Evolutionary conservation across 208 protist genomes (phyloP).

Genomic region (Phytomonas francai): DNA sequence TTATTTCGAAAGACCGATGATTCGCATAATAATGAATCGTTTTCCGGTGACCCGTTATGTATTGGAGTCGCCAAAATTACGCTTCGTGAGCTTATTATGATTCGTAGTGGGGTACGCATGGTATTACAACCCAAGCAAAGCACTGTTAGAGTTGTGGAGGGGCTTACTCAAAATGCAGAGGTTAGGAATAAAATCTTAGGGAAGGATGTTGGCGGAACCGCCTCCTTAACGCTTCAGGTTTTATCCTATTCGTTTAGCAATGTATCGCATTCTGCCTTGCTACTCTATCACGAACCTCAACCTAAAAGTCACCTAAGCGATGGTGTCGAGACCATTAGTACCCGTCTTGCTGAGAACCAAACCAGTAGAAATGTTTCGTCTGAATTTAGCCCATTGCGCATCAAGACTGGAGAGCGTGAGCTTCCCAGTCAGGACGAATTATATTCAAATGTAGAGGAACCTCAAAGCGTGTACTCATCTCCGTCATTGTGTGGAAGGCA

Average conservation of each 20-base stretch:
- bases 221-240: constrained; percentile 62
- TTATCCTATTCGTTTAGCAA: constrained; percentile 51
- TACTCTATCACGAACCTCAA: constrained; percentile 14
- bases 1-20: background rate
- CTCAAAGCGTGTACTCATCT: background rate
- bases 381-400: background rate
- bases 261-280: constrained; percentile 29
- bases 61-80: constrained; percentile 78
- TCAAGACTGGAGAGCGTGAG: background rate
- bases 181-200: constrained; percentile 71
- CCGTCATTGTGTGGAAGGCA: background rate
- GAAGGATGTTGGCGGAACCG: constrained; percentile 59
- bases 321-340: background rate
- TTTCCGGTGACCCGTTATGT: constrained; percentile 48
- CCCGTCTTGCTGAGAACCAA: too few species aligned
- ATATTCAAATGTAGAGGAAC: background rate
- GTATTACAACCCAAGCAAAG: constrained; percentile 64
- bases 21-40: constrained; percentile 6
- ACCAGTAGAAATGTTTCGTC: background rate
- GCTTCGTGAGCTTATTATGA: constrained; percentile 52
- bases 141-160: constrained; percentile 45
- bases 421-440: background rate
- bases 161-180: background rate
- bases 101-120: constrained; percentile 51
- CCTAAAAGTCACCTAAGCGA: background rate